Percentiles rank a stretch among this genome's conserved stretches.
These are phyloP conservation scores for Physcomitrium patens DNA, from an alignment of 225 moss, liverwort and hornwort genomes.

Conservation along the genomic window DNA sequence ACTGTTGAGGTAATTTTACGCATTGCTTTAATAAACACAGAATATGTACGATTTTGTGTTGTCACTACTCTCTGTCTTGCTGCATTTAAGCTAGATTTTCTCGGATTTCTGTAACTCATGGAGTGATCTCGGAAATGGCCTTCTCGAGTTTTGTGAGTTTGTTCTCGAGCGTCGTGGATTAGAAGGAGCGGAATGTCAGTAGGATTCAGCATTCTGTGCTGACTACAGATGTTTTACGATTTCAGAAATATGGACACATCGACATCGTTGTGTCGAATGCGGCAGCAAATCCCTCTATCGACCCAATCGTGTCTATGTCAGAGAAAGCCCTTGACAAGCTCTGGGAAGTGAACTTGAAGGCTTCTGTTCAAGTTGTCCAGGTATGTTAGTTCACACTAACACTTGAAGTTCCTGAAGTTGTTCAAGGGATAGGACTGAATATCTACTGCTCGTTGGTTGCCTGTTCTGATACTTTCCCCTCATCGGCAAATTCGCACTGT, in stretches of 20 bases:
- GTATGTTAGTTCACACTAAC: slow-evolving; percentile 48
- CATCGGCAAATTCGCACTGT: slow-evolving; percentile 1
- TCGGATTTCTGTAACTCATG: neutral
- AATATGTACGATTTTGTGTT: neutral
- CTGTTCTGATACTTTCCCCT: slow-evolving; percentile 4
- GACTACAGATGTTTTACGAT: neutral
- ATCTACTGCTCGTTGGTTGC: neutral
- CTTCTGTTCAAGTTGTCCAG: slow-evolving; percentile 87
- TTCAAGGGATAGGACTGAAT: neutral
- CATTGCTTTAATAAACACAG: neutral
- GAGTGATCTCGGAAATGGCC: neutral
- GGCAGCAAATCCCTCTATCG: slow-evolving; percentile 72
- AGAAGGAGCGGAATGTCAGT: neutral
- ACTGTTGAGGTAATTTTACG: slow-evolving; percentile 61
- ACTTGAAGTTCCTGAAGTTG: neutral
- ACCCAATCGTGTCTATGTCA: slow-evolving; percentile 59
- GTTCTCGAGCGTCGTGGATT: neutral
- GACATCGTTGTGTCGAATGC: slow-evolving; percentile 98
- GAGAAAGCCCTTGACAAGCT: slow-evolving; percentile 82
- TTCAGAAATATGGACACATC: slow-evolving; percentile 84
- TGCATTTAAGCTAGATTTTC: neutral
- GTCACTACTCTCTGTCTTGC: neutral
- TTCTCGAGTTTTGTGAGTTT: slow-evolving; percentile 18
- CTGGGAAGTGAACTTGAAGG: slow-evolving; percentile 94
- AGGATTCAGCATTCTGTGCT: slow-evolving; percentile 13